phyloP scores from a whole-genome alignment of 768 basidiomycete species.

The Mycena vitilis region DNA sequence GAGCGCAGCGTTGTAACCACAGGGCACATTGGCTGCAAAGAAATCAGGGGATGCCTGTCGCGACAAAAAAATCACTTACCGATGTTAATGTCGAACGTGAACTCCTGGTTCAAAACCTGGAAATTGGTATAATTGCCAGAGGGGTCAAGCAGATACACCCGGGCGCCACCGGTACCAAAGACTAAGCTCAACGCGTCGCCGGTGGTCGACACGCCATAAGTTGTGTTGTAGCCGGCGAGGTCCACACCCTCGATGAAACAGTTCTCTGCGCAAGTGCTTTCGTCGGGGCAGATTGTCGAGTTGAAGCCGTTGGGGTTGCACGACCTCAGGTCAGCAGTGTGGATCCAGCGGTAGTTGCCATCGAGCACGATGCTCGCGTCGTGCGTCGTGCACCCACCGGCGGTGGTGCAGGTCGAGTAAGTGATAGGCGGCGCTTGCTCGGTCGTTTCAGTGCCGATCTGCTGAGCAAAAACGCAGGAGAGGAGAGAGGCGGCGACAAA shows the following conservation, averaged over 20 bases:
- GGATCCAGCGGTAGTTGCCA: slow-evolving; percentile 53
- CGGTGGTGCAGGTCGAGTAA: slow-evolving; percentile 46
- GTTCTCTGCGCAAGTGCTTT: slow-evolving; percentile 40
- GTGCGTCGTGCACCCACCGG: slow-evolving; percentile 39
- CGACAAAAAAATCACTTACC: no score
- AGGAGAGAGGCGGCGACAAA: background rate
- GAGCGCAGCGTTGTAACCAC: slow-evolving; percentile 59
- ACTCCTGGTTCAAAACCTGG: slow-evolving; percentile 53
- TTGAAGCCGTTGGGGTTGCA: slow-evolving; percentile 31
- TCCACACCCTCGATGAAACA: slow-evolving; percentile 40
- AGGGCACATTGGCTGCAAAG: slow-evolving; percentile 51
- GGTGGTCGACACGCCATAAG: slow-evolving; percentile 50
- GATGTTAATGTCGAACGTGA: slow-evolving; percentile 57
- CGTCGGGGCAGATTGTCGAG: slow-evolving; percentile 47
- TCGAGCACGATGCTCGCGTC: slow-evolving; percentile 46
- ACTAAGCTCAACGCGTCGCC: slow-evolving; percentile 47
- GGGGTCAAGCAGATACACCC: slow-evolving; percentile 48
- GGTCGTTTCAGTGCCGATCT: slow-evolving; percentile 50
- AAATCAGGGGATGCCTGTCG: no score
- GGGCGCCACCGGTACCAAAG: slow-evolving; percentile 51
- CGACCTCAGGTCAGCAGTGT: slow-evolving; percentile 30
- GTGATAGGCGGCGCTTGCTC: slow-evolving; percentile 51
- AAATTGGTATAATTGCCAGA: slow-evolving; percentile 40
- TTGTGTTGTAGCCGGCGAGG: slow-evolving; percentile 40
- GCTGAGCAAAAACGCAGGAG: slow-evolving; percentile 42